These are phyloP conservation scores for Citrullus colocynthis DNA, from an alignment of 306 rosid species.

Conservation along the genomic window DNA sequence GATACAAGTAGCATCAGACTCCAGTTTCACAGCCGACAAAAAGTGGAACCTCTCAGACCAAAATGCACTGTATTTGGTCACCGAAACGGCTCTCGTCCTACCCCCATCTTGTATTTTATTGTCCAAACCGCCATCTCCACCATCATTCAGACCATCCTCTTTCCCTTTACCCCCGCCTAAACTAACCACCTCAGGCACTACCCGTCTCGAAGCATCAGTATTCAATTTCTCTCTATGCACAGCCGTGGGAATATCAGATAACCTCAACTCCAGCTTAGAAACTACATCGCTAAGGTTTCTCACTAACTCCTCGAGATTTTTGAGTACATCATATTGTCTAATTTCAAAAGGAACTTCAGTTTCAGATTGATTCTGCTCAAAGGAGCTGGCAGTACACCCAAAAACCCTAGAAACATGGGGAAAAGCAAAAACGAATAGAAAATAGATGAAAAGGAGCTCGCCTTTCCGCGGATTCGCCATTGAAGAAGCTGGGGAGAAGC, in stretches of 20 bases:
- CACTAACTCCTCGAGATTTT: conserved; percentile 59
- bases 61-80: conserved; percentile 64
- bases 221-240: conserved; percentile 4
- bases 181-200: background rate
- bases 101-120: conserved; percentile 28
- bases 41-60: conserved; percentile 97
- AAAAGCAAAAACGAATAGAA: conserved; percentile 28
- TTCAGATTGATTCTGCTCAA: conserved; percentile 12
- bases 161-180: background rate
- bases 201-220: conserved; percentile 8
- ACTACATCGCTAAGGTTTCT: conserved; percentile 72
- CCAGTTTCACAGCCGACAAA: conserved; percentile 76
- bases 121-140: conserved; percentile 22
- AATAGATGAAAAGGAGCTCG: conserved; percentile 52
- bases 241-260: conserved; percentile 18
- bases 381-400: conserved; percentile 22
- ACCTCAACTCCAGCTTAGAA: conserved; percentile 44
- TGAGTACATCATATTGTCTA: conserved; percentile 36
- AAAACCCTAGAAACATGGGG: conserved; percentile 22
- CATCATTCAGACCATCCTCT: conserved; percentile 9
- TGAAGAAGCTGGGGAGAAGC: conserved; percentile 11
- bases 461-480: conserved; percentile 57
- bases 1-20: conserved; percentile 65
- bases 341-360: background rate
- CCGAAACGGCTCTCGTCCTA: conserved; percentile 45